Conservation (phyloP, 2,329 filamentous ascomycete genomes). For the Cryphonectria carpinicola region DNA sequence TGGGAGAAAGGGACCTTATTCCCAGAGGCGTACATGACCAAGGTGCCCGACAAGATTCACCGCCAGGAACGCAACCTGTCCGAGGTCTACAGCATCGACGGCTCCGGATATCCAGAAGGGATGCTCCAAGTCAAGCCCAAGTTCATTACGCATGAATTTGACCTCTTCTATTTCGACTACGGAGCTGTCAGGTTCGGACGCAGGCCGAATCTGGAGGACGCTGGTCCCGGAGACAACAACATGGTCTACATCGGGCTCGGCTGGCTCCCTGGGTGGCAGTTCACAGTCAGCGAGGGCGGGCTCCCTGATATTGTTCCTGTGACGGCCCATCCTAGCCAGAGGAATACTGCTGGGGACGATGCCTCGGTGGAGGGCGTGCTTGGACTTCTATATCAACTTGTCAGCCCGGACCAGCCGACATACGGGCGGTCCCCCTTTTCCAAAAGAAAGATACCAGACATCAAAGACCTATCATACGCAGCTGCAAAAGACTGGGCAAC, state of each 20-base stretch:
- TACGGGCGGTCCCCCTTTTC: background rate
- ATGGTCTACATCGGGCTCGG: background rate
- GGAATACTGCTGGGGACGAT: too few relatives aligned
- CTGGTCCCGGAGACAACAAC: background rate
- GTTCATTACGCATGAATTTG: conserved; percentile 7
- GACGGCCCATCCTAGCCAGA: background rate
- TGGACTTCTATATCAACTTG: background rate
- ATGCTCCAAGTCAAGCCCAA: background rate
- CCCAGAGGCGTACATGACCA: background rate
- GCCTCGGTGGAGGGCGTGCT: background rate
- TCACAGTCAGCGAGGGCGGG: background rate
- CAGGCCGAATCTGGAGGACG: background rate
- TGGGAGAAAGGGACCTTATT: background rate
- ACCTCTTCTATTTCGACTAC: conserved; percentile 7
- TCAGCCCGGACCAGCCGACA: background rate
- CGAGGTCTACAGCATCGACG: background rate
- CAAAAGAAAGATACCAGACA: background rate
- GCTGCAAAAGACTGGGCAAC: conserved; percentile 4
- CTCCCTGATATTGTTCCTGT: conserved; percentile 5
- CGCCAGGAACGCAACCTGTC: background rate
- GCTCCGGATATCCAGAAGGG: background rate
- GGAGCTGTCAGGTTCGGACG: conserved; percentile 9
- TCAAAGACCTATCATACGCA: background rate
- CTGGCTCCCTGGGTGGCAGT: conserved; percentile 9
- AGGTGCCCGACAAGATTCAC: background rate